phyloP scores from a whole-genome alignment of 768 basidiomycete species.

The Cyclocybe cylindracea region DNA sequence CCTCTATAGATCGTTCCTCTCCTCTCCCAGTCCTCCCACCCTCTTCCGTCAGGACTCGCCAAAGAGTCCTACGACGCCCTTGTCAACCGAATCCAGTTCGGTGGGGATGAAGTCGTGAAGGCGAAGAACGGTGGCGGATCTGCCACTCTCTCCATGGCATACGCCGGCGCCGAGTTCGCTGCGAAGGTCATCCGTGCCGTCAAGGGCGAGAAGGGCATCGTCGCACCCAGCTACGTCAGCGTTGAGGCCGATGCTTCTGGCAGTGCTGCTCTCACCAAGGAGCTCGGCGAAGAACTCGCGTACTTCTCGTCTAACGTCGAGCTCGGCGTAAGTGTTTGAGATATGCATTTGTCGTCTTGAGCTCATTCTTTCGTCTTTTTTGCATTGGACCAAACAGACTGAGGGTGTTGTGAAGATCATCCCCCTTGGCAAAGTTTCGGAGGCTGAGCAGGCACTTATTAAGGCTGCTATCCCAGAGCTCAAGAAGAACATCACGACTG shows the following conservation, averaged over 20 bases:
- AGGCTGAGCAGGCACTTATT: constrained; percentile 75
- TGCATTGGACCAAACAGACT: constrained; percentile 40
- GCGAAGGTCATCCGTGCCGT: constrained; percentile 79
- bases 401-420: constrained; percentile 83
- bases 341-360: background rate
- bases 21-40: constrained; percentile 85
- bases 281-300: constrained; percentile 73
- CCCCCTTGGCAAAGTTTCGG: constrained; percentile 74
- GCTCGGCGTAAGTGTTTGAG: constrained; percentile 71
- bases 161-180: constrained; percentile 90
- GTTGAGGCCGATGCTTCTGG: constrained; percentile 71
- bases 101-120: constrained; percentile 97
- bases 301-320: constrained; percentile 91
- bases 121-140: constrained; percentile 95
- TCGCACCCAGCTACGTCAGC: constrained; percentile 84
- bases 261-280: constrained; percentile 72
- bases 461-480: constrained; percentile 83
- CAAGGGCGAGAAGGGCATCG: constrained; percentile 85
- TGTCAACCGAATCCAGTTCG: constrained; percentile 88
- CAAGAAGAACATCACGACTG: constrained; percentile 68
- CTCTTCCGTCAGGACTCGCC: constrained; percentile 62
- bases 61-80: constrained; percentile 55
- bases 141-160: constrained; percentile 97
- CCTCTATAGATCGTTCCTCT: constrained; percentile 79
- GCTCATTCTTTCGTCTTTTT: constrained; percentile 5